Evolutionary conservation across 345 rosid genomes (phyloP).

Genomic region (Toxicodendron radicans): DNA sequence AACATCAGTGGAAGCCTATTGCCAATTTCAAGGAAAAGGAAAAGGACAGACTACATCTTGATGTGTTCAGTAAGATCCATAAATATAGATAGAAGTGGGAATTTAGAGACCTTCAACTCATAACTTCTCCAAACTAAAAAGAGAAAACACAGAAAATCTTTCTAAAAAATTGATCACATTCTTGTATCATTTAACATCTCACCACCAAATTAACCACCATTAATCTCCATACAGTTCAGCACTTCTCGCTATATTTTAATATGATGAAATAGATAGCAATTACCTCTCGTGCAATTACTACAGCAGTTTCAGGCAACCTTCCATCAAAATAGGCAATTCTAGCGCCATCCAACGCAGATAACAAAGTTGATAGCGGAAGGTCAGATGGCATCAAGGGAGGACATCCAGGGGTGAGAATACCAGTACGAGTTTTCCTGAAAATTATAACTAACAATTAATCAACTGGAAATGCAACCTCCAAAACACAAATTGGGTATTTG

Average conservation of each 20-base stretch:
- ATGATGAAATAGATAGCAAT: slow-evolving; percentile 10
- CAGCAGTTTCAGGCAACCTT: slow-evolving; percentile 62
- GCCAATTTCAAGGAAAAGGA: too few species aligned
- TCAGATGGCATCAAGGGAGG: slow-evolving; percentile 71
- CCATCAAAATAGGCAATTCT: slow-evolving; percentile 69
- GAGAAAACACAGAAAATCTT: background rate
- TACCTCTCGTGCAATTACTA: slow-evolving; percentile 72
- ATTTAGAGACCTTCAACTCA: too few species aligned
- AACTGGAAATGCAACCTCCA: background rate
- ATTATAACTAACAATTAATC: slow-evolving; percentile 17
- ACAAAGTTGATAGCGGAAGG: slow-evolving; percentile 44
- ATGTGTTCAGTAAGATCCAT: too few species aligned
- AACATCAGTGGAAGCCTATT: too few species aligned
- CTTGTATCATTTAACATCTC: background rate
- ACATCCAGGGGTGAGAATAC: slow-evolving; percentile 80
- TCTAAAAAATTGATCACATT: background rate
- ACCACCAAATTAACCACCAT: background rate
- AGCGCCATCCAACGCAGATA: slow-evolving; percentile 62
- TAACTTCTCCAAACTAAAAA: background rate
- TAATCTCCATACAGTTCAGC: background rate
- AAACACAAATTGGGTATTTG: background rate
- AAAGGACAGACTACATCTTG: too few species aligned
- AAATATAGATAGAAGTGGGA: too few species aligned
- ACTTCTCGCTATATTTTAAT: background rate
- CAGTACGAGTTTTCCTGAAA: slow-evolving; percentile 86